A percentile compares a stretch with the other conserved stretches of the same genome.
phyloP scores from a whole-genome alignment of 1,284 basidiomycete genomes.

The Pyrrhoderma noxium region DNA sequence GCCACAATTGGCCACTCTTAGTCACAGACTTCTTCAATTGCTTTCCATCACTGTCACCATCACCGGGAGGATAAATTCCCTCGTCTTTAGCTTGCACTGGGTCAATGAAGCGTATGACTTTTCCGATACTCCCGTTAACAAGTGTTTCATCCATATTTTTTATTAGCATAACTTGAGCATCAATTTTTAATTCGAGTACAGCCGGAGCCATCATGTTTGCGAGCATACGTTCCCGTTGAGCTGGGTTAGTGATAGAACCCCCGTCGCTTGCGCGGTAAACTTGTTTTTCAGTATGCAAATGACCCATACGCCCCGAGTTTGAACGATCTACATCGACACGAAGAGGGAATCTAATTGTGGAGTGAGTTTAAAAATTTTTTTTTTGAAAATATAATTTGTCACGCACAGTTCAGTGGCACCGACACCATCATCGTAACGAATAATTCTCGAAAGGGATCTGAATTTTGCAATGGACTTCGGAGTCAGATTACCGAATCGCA shows the following conservation, averaged over 20 bases:
- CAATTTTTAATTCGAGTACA: slow-evolving; percentile 52
- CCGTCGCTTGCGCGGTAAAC: slow-evolving; percentile 46
- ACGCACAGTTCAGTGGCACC: slow-evolving; percentile 67
- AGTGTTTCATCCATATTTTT: slow-evolving; percentile 73
- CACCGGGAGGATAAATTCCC: slow-evolving; percentile 23
- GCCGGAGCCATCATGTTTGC: slow-evolving; percentile 69
- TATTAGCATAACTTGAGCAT: slow-evolving; percentile 60
- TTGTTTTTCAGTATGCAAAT: slow-evolving; percentile 33
- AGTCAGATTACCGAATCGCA: slow-evolving; percentile 76
- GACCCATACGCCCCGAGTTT: slow-evolving; percentile 38
- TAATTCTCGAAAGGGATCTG: slow-evolving; percentile 48
- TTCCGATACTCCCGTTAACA: slow-evolving; percentile 72
- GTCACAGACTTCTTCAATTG: slow-evolving; percentile 24
- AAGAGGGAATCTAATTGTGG: slow-evolving; percentile 41
- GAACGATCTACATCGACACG: slow-evolving; percentile 60
- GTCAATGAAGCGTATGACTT: slow-evolving; percentile 47
- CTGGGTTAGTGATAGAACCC: slow-evolving; percentile 43
- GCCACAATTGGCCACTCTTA: slow-evolving; percentile 40
- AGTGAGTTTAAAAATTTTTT: background rate
- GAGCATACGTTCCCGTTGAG: slow-evolving; percentile 58
- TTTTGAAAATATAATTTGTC: background rate
- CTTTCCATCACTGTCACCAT: slow-evolving; percentile 28
- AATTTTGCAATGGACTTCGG: slow-evolving; percentile 54
- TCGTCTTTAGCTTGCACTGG: slow-evolving; percentile 29
- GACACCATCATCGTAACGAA: slow-evolving; percentile 63